Conservation (phyloP, 768 basidiomycete species). For the Holtermannia corniformis region DNA sequence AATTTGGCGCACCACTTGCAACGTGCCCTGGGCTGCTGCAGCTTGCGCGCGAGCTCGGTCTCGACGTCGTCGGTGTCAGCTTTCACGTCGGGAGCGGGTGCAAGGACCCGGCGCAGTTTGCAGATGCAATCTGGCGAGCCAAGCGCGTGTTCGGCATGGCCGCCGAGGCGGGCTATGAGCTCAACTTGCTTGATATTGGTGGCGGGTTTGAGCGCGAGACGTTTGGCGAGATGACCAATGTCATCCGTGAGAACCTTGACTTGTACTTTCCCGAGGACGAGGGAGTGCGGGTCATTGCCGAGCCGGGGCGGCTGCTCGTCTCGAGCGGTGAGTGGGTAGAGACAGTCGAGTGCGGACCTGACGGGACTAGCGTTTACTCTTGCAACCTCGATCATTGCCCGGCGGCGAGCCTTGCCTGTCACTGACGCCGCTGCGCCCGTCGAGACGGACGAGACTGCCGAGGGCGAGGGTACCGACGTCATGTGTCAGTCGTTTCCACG, state of each 20-base stretch:
- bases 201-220: conserved; percentile 88
- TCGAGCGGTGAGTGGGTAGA: conserved; percentile 42
- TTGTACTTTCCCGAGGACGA: conserved; percentile 58
- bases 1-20: conserved; percentile 85
- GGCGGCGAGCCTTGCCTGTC: conserved; percentile 46
- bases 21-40: conserved; percentile 68
- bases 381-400: conserved; percentile 86
- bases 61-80: conserved; percentile 87
- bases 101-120: conserved; percentile 82
- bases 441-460: conserved; percentile 30
- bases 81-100: conserved; percentile 98
- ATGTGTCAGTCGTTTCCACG: conserved; percentile 67
- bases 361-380: conserved; percentile 64
- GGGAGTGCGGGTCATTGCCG: conserved; percentile 75
- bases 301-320: conserved; percentile 92
- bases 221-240: conserved; percentile 67
- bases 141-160: conserved; percentile 81
- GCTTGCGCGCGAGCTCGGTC: conserved; percentile 64
- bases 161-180: conserved; percentile 64
- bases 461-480: conserved; percentile 49
- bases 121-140: conserved; percentile 77
- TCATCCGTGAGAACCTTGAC: conserved; percentile 62
- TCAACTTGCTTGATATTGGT: conserved; percentile 81
- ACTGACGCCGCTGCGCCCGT: conserved; percentile 34
- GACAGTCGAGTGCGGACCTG: not conserved